Evolutionary conservation across 2,329 filamentous ascomycete genomes (phyloP), one percentile per base, ranked within the genome.

Genomic region (Trichothecium sympodiale): DNA sequence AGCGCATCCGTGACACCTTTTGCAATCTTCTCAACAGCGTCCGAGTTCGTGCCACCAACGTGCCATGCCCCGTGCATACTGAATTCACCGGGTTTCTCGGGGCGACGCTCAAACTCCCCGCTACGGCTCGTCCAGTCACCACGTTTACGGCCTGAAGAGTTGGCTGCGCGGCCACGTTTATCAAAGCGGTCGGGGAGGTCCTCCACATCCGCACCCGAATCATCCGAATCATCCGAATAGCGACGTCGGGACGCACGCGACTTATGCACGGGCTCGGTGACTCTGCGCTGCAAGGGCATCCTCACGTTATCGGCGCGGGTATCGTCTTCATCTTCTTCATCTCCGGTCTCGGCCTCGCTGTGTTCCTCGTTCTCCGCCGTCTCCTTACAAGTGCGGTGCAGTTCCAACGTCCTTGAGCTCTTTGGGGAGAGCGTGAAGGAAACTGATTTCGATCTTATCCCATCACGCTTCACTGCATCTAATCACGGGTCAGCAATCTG

Each of bases 111-210:
- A 39, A 71, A 70, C 1, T 62, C 56, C 4, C 66, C 67, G 8
- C 44, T 52, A 3, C 65, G 55, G 4, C 51, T 52, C 2, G 58
- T 57, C 56, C 54, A 55, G 3, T 48, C 41, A 46, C n/a, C 17
- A 4, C 26, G 29, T 8, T 9, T 3, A 18, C 33, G 17, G 17
- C 29, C 3, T 29, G 16, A 16, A n/a, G n/a, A 5, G 31, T 59
- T 53, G 2, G 71, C 44, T 1, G 59, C 64, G 10, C 50, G 55
- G 2, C 68, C 67, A 2, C 61, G 44, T 1, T 46, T 37, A 40
- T 71, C 65, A 34, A 71, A 71, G 1, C 67, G 60, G 35, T 64
- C 61, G 0, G 67, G 67, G 0, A 71, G 47, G 3, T 55, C 42
- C 41, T 71, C 66, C 2, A 69, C 49, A 1, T 60, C 16, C 13